These are phyloP conservation scores for Acanthamoeba royreba DNA, from an alignment of 208 protist genomes.

Conservation along the genomic window DNA sequence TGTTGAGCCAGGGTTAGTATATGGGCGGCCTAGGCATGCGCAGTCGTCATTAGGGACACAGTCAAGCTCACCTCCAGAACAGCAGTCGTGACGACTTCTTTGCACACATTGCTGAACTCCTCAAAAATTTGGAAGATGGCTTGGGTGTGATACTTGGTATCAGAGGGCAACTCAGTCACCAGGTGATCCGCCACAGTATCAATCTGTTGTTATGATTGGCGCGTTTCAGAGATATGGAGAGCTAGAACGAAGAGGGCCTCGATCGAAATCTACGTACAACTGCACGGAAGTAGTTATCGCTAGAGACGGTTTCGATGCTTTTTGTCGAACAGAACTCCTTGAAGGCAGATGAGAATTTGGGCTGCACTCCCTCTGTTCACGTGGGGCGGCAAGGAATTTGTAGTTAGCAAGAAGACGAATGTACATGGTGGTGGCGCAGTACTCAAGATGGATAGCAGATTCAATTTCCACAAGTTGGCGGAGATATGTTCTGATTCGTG, in stretches of 20 bases:
- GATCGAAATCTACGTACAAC: not conserved
- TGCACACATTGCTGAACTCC: not conserved
- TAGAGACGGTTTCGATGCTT: not conserved
- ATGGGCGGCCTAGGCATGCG: not conserved
- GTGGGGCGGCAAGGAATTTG: not conserved
- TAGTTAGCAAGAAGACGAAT: not conserved
- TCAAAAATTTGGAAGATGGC: not conserved
- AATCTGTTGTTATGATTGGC: too few species aligned
- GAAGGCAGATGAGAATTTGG: not conserved
- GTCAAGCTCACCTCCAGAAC: not conserved
- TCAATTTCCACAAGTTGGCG: not conserved
- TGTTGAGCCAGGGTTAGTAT: not conserved
- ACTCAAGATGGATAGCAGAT: not conserved
- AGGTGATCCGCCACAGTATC: not conserved
- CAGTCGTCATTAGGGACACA: too few species aligned
- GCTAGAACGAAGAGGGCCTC: not conserved
- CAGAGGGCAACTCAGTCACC: not conserved
- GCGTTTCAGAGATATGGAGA: too few species aligned
- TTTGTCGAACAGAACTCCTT: not conserved
- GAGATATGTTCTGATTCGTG: not conserved
- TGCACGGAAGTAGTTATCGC: not conserved
- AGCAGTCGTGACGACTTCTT: not conserved
- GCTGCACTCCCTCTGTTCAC: not conserved
- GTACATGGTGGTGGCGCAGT: not conserved
- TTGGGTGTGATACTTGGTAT: not conserved